Conservation (phyloP, 768 basidiomycete species). For the Termitomyces sp. region DNA sequence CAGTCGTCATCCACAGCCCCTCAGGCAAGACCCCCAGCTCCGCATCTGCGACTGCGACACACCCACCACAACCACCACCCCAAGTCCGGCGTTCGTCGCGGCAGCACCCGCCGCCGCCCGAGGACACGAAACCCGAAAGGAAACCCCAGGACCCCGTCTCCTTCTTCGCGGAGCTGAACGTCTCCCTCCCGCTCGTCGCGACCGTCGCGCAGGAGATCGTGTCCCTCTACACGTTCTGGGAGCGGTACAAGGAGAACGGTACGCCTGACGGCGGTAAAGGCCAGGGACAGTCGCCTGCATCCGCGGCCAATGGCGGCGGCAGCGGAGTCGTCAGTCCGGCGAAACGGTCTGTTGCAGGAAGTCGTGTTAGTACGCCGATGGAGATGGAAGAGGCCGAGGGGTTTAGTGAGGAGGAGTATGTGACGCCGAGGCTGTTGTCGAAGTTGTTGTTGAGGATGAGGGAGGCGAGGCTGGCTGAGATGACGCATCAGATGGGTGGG, state of each 20-base stretch:
- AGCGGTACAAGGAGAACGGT: constrained; percentile 67
- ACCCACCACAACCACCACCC: constrained; percentile 20
- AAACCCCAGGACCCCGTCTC: constrained; percentile 64
- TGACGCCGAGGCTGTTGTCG: constrained; percentile 57
- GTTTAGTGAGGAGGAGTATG: constrained; percentile 24
- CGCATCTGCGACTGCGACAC: constrained; percentile 4
- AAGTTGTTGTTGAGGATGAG: constrained; percentile 60
- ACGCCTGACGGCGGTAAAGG: constrained; percentile 26
- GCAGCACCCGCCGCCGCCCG: constrained; percentile 21
- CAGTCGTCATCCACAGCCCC: constrained; percentile 67
- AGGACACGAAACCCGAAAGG: constrained; percentile 18
- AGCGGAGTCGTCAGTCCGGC: constrained; percentile 15
- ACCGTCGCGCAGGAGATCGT: constrained; percentile 90
- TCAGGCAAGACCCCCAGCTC: constrained; percentile 35
- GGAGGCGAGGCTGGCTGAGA: constrained; percentile 53
- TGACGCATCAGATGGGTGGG: constrained; percentile 42
- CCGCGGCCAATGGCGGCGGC: constrained; percentile 11
- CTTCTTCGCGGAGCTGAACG: constrained; percentile 83
- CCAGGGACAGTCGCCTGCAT: constrained; percentile 22
- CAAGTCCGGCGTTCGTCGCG: constrained; percentile 53
- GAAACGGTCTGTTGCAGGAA: constrained; percentile 21
- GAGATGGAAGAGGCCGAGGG: constrained; percentile 15
- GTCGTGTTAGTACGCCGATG: constrained; percentile 24
- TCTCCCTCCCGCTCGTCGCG: constrained; percentile 75
- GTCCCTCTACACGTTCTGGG: constrained; percentile 86